Evolutionary conservation across 73 alveolate genomes (phyloP).

Genomic region (Stentor coeruleus): DNA sequence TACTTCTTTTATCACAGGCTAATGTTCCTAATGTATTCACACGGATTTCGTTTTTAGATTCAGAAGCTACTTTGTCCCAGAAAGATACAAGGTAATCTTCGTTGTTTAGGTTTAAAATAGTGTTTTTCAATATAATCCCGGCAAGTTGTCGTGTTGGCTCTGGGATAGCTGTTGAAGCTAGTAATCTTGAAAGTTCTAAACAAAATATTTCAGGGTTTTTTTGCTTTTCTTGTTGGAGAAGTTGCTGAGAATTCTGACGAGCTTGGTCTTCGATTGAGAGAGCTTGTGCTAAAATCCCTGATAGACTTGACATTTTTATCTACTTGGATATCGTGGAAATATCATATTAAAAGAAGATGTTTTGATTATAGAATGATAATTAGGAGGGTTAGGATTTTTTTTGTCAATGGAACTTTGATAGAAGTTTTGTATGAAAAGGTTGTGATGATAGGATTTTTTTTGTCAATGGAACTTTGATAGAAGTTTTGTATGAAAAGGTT

Average conservation of each 20-base stretch:
- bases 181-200: neutral
- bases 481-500: no score
- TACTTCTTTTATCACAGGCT: conserved; percentile 23
- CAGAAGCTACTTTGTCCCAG: neutral
- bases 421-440: no score
- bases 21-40: conserved; percentile 24
- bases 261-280: neutral
- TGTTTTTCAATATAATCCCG: neutral
- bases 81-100: neutral
- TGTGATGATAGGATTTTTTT: no score
- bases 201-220: neutral
- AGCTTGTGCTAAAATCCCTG: neutral
- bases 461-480: no score
- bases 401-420: no score
- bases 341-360: no score
- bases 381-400: no score
- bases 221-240: neutral
- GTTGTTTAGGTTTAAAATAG: neutral
- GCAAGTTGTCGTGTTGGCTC: conserved; percentile 4
- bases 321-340: no score
- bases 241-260: neutral
- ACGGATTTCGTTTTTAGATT: conserved; percentile 17
- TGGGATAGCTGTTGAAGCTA: neutral
- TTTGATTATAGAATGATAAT: no score
- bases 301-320: conserved; percentile 2